Percentiles rank a stretch among this genome's conserved stretches.
Evolutionary conservation across 345 rosid genomes (phyloP).

Genomic region (Eucalyptus microcorys): DNA sequence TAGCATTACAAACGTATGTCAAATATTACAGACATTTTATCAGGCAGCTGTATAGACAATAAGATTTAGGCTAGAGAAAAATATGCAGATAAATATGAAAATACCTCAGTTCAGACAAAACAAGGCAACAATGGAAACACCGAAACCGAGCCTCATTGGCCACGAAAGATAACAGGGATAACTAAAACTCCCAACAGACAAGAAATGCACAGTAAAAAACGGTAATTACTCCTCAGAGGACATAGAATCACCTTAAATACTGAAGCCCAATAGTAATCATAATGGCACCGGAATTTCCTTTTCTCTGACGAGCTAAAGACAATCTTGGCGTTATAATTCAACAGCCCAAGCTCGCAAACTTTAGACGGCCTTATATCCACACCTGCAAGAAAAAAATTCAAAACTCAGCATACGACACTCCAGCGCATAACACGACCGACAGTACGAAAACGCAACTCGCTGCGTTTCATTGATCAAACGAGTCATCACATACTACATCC

Average conservation of each 20-base stretch:
- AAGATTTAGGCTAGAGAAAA: background rate
- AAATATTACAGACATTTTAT: background rate
- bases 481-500: background rate
- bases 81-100: background rate
- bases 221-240: background rate
- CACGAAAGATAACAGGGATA: background rate
- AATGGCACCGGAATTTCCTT: conserved; percentile 72
- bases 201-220: background rate
- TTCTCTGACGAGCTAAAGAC: conserved; percentile 51
- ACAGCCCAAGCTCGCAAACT: conserved; percentile 67
- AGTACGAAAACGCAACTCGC: background rate
- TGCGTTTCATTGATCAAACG: background rate
- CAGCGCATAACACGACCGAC: background rate
- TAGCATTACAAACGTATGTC: background rate
- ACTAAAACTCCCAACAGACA: background rate
- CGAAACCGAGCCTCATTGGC: background rate
- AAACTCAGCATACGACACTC: background rate
- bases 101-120: background rate
- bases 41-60: background rate
- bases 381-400: conserved; percentile 22
- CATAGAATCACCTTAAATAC: conserved; percentile 54
- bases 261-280: conserved; percentile 93
- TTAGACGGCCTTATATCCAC: conserved; percentile 87
- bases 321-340: conserved; percentile 60
- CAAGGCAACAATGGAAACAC: background rate